A percentile compares a stretch with the other conserved stretches of the same genome.
phyloP scores from a whole-genome alignment of 139 green algal genomes.

The Eudorina sp. region DNA sequence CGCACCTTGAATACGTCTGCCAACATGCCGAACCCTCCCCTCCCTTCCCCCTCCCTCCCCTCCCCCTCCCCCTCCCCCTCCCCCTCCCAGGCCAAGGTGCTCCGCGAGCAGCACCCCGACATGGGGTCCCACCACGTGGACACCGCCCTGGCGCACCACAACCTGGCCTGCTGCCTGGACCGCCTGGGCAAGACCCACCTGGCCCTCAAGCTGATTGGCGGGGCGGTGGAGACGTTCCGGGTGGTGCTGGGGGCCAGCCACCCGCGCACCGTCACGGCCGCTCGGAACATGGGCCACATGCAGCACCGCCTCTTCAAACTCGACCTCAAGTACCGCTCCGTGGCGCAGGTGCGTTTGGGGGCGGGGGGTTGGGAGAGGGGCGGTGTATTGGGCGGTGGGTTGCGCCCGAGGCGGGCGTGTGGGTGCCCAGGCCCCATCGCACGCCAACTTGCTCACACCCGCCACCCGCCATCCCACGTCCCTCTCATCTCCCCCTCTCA shows the following conservation, averaged over 20 bases:
- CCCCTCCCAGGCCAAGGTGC: slow-evolving; percentile 42
- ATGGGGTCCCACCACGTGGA: slow-evolving; percentile 65
- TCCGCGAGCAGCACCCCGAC: slow-evolving; percentile 44
- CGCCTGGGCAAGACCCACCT: slow-evolving; percentile 61
- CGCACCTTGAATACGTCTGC: no score
- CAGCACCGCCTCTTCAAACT: slow-evolving; percentile 56
- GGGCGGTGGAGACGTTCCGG: slow-evolving; percentile 51
- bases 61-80: neutral
- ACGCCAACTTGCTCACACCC: neutral
- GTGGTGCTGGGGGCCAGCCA: slow-evolving; percentile 53
- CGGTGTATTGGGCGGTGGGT: neutral
- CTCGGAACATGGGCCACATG: slow-evolving; percentile 59
- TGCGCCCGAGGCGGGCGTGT: no score
- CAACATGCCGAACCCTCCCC: neutral
- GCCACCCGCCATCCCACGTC: neutral
- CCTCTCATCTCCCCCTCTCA: neutral
- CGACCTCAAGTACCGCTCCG: slow-evolving; percentile 35
- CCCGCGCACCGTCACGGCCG: slow-evolving; percentile 54
- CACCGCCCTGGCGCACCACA: slow-evolving; percentile 64
- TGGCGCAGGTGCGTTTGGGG: slow-evolving; percentile 17
- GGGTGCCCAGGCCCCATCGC: neutral
- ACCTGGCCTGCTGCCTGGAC: slow-evolving; percentile 71
- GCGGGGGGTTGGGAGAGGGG: neutral
- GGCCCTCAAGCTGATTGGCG: slow-evolving; percentile 59
- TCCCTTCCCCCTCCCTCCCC: neutral